Conservation (phyloP, 768 basidiomycete species). For the Tricholoma terreum region DNA sequence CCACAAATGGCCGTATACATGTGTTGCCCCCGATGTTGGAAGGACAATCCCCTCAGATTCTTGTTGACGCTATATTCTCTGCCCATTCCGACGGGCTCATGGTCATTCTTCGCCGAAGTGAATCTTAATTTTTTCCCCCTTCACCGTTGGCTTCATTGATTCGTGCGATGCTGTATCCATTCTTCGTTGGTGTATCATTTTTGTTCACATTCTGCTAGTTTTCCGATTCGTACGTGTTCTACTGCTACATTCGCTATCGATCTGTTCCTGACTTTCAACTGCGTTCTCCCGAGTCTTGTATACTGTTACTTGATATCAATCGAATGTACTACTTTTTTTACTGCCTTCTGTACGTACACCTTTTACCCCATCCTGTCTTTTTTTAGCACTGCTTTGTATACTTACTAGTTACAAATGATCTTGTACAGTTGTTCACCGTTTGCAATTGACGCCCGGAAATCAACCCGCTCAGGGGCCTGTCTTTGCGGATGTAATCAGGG, state of each 20-base stretch:
- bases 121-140: background rate
- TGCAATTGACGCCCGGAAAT: too few species aligned
- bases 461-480: too few species aligned
- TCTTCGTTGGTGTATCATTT: background rate
- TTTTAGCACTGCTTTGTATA: background rate
- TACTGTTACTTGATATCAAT: background rate
- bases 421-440: too few species aligned
- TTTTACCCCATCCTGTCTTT: background rate
- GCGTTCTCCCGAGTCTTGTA: conserved; percentile 1
- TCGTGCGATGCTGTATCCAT: background rate
- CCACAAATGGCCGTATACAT: conserved; percentile 8
- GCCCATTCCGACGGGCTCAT: conserved; percentile 84
- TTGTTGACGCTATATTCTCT: conserved; percentile 80
- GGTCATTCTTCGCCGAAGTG: conserved; percentile 61
- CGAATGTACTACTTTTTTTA: conserved; percentile 2
- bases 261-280: background rate
- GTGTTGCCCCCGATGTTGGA: conserved; percentile 11
- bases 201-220: background rate
- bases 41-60: conserved; percentile 38
- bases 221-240: background rate
- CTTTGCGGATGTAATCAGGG: too few species aligned
- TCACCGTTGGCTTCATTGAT: background rate
- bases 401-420: background rate
- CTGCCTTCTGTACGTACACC: background rate
- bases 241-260: conserved; percentile 1